A percentile compares a stretch with the other conserved stretches of the same genome.
These are phyloP conservation scores for Ophiocordyceps camponoti-rufipedis DNA, from an alignment of 2,329 filamentous ascomycete genomes.

Conservation along the genomic window DNA sequence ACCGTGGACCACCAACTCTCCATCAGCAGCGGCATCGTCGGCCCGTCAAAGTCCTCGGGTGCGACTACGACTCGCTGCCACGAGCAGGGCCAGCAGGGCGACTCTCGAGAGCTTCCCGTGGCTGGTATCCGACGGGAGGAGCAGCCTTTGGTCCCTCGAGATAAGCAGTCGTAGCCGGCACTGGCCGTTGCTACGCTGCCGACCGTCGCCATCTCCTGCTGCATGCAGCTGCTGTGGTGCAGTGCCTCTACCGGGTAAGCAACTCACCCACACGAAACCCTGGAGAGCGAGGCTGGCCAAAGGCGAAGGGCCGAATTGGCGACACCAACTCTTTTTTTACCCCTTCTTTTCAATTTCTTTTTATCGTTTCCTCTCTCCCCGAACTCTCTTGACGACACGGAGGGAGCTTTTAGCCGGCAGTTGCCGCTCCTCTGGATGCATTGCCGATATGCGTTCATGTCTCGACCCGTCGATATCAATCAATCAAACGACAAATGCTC, in stretches of 20 bases:
- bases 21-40: background rate
- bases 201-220: background rate
- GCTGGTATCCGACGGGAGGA: background rate
- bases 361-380: background rate
- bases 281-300: background rate
- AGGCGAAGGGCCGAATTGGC: background rate
- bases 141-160: background rate
- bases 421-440: background rate
- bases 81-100: background rate
- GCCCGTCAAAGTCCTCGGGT: background rate
- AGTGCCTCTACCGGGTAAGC: background rate
- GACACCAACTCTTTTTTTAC: background rate
- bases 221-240: background rate
- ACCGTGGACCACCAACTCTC: background rate
- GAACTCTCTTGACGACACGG: background rate
- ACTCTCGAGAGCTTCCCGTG: background rate
- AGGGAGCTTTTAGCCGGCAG: background rate
- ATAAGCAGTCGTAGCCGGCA: background rate
- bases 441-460: background rate
- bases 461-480: background rate
- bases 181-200: background rate
- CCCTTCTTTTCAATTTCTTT: background rate
- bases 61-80: too few species aligned
- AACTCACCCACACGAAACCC: background rate
- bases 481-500: background rate